Conservation (phyloP, 169 alveolate species). For the Cyclospora cayetanensis region DNA sequence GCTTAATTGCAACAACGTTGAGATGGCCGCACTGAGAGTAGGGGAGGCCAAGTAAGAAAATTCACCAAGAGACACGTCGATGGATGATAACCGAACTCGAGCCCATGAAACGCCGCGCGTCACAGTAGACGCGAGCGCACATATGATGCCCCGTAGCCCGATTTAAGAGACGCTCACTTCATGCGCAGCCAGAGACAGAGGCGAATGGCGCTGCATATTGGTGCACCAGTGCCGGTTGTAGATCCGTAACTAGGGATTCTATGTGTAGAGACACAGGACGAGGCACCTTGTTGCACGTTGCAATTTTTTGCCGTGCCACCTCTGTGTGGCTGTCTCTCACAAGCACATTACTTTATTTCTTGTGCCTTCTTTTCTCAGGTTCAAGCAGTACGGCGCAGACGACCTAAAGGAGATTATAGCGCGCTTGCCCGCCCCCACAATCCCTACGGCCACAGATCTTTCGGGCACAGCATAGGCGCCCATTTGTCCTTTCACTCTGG, state of each 20-base stretch:
- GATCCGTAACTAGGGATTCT: background rate
- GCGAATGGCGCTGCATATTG: no score
- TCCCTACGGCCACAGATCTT: constrained; percentile 70
- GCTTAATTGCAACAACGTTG: constrained; percentile 94
- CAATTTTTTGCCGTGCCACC: no score
- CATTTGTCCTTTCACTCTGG: background rate
- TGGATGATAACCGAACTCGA: no score
- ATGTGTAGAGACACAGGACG: background rate
- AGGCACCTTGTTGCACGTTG: no score
- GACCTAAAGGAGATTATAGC: constrained; percentile 59
- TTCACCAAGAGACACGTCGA: no score
- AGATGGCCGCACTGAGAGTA: constrained; percentile 79
- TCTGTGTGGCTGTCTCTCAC: background rate
- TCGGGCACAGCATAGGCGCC: background rate
- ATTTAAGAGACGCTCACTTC: no score
- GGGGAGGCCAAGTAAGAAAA: constrained; percentile 39
- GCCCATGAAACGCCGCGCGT: no score
- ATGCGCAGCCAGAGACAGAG: no score
- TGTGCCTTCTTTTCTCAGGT: constrained; percentile 30
- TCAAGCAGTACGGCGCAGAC: constrained; percentile 56
- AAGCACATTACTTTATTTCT: background rate
- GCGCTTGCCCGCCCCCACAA: constrained; percentile 62
- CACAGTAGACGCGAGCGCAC: background rate
- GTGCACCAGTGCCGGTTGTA: no score
- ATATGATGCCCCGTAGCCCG: background rate